Percentiles rank a stretch among this genome's conserved stretches.
These are phyloP conservation scores for Apocynum venetum DNA, from an alignment of 257 asterid genomes.

Conservation along the genomic window DNA sequence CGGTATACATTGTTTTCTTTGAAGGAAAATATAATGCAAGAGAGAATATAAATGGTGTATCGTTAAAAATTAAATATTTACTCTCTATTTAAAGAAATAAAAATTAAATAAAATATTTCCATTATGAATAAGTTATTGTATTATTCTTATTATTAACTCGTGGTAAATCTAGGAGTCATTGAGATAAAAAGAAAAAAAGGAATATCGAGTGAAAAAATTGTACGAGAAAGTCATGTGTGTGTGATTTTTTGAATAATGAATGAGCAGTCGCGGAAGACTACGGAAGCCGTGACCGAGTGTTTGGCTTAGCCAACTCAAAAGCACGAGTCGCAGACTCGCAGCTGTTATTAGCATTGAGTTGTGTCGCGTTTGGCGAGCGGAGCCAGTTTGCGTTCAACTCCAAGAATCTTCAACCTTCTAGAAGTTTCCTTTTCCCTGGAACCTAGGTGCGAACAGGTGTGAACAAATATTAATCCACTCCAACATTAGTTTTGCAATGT, in stretches of 20 bases:
- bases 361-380: slow-evolving; percentile 19
- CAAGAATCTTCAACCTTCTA: slow-evolving; percentile 7
- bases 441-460: not conserved
- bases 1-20: too few species aligned
- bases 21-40: too few species aligned
- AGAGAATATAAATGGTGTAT: too few species aligned
- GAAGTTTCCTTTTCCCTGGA: not conserved
- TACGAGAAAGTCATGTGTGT: not conserved
- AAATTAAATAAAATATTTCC: too few species aligned
- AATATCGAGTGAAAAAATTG: not conserved
- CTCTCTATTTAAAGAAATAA: too few species aligned
- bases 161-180: too few species aligned
- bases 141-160: too few species aligned
- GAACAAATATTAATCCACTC: not conserved
- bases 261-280: slow-evolving; percentile 14
- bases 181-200: not conserved
- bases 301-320: slow-evolving; percentile 1
- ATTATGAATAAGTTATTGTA: too few species aligned
- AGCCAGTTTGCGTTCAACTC: not conserved
- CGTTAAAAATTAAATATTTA: too few species aligned
- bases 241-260: not conserved
- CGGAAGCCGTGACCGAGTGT: slow-evolving; percentile 13
- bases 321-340: not conserved
- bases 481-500: too few species aligned
- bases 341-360: not conserved